Base-by-base conservation (phyloP, 129 eudicot genomes). In the Pittosporum tobira region DNA sequence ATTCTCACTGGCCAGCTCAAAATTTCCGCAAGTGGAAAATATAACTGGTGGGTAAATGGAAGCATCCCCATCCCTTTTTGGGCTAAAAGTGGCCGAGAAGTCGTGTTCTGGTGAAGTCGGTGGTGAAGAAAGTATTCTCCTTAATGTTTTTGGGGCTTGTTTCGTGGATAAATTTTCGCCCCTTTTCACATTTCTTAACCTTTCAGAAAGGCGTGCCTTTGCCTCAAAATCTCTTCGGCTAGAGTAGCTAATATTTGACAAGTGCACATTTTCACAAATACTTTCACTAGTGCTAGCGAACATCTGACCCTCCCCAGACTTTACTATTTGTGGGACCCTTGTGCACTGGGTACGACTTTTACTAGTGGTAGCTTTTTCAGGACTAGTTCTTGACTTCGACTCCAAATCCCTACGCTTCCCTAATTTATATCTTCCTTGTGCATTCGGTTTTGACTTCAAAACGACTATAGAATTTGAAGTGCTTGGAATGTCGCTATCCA, bases 201-300 rank as follows among this genome's bases (percentile, higher is more conserved):
- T 76, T 28, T 72, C 70, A 2, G 94, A 84, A 47, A 85, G 88
- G 67, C 76, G 85, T 71, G 71, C 71, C 61, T 59, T 78, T 24
- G 88, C 94, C 71, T 85, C 88, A 30, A 51, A 56, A 56, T 56
- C 61, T 31, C 45, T 31, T 56, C 7, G 43, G 28, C 31, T 56
- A 9, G 61, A 56, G 27, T 38, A 20, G 18, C 61, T 56, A 56
- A 18, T n/a, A 56, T n/a, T 30, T n/a, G 24, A 28, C 18, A 25
- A 24, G 63, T 68, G 63, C 43, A 63, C 24, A 4, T 68, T 68
- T 29, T 63, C 21, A n/a, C 23, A 34, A 11, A 7, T 23, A 24
- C 29, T 24, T 16, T 13, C 58, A 53, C 10, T 51, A 8, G 22
- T 40, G 30, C 54, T 22, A 13, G 63, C 31, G n/a, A n/a, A n/a